Conservation (phyloP, 2,329 filamentous ascomycete genomes). For the Hymenoscyphus fraxineus region DNA sequence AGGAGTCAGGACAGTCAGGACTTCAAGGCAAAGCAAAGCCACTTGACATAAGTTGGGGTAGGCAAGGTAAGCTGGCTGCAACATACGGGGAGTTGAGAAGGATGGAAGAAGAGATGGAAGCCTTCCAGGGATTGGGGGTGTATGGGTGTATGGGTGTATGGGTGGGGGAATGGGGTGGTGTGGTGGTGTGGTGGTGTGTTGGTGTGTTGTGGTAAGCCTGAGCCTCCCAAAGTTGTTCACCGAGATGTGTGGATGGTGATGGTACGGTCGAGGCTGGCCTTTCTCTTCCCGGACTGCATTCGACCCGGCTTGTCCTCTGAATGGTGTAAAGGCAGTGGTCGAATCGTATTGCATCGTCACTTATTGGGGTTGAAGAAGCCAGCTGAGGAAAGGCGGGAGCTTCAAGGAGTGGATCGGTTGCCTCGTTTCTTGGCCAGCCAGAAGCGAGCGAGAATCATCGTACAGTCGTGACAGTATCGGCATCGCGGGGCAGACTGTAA, state of each 20-base stretch:
- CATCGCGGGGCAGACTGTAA: background rate
- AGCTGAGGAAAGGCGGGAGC: background rate
- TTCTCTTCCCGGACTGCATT: background rate
- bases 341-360: background rate
- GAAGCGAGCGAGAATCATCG: background rate
- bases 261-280: background rate
- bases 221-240: background rate
- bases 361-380: background rate
- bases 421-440: constrained; percentile 4
- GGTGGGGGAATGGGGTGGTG: no score
- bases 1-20: background rate
- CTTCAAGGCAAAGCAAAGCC: constrained; percentile 8
- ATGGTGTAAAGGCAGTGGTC: background rate
- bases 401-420: background rate
- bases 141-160: background rate
- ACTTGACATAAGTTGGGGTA: constrained; percentile 3
- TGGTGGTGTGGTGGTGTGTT: background rate
- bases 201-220: background rate
- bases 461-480: no score
- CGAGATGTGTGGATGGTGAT: background rate
- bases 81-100: background rate
- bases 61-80: background rate
- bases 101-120: background rate
- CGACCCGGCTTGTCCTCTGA: constrained; percentile 2
- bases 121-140: background rate